phyloP scores from a whole-genome alignment of 2,329 filamentous ascomycete species.

The Cytospora leucostoma region DNA sequence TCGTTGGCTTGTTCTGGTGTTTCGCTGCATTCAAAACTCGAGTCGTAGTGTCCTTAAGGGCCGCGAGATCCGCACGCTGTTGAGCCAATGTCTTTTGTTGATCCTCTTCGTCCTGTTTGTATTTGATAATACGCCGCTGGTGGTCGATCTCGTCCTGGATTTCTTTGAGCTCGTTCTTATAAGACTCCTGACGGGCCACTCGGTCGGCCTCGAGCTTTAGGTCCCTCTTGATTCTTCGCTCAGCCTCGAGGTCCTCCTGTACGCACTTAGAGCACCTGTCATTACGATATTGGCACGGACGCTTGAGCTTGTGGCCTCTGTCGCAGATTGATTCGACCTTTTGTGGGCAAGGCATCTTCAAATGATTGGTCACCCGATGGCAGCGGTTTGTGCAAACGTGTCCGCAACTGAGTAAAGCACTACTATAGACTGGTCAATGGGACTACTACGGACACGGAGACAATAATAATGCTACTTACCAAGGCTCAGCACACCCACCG shows the following conservation, averaged over 20 bases:
- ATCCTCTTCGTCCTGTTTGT: slow-evolving; percentile 46
- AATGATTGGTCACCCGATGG: slow-evolving; percentile 63
- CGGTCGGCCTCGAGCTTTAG: slow-evolving; percentile 53
- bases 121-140: slow-evolving; percentile 45
- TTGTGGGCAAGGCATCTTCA: slow-evolving; percentile 42
- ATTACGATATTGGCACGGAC: slow-evolving; percentile 47
- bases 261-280: slow-evolving; percentile 54
- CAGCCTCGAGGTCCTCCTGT: slow-evolving; percentile 48
- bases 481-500: slow-evolving; percentile 66
- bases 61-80: slow-evolving; percentile 48
- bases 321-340: slow-evolving; percentile 50
- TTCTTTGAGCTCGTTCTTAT: slow-evolving; percentile 46
- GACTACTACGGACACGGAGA: neutral
- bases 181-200: slow-evolving; percentile 45
- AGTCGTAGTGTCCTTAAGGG: slow-evolving; percentile 39
- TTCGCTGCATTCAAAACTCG: slow-evolving; percentile 26
- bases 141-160: slow-evolving; percentile 58
- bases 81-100: slow-evolving; percentile 48
- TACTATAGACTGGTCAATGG: slow-evolving; percentile 40
- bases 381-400: slow-evolving; percentile 64
- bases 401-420: slow-evolving; percentile 54
- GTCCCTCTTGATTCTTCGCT: slow-evolving; percentile 47
- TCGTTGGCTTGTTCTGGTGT: slow-evolving; percentile 1
- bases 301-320: slow-evolving; percentile 50
- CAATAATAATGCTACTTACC: slow-evolving; percentile 48